Evolutionary conservation across 176 grass and related monocot genomes (phyloP), one percentile per base, ranked within the genome.

Genomic region (Cenchrus purpureus): DNA sequence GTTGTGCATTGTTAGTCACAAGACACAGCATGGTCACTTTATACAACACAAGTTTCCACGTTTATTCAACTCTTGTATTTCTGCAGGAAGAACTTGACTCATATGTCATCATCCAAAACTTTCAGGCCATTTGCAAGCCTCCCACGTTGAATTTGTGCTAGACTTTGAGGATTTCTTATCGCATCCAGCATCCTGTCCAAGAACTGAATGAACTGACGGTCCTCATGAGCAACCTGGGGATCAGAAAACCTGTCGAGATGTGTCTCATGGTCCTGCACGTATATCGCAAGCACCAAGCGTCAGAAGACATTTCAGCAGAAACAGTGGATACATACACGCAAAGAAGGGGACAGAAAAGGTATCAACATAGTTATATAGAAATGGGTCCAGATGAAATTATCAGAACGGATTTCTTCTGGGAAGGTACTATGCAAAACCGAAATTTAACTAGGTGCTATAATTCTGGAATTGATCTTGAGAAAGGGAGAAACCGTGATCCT

Each of bases 151-250:
- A 86, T 82, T 37, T n/a, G 72, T n/a, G 49, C 79, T 43, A 86
- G 84, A n/a, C 58, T 90, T 8, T 86, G 65, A 65, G 88, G 88
- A 74, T 90, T 86, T 17, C 28, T 82, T 65, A 77, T 86, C 0
- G 79, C 73, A 11, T 90, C 65, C 73, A 82, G 73, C 88, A 86
- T 90, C 57, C 73, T 78, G 5, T 90, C 79, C 50, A 90, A 51
- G 73, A 90, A 86, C 65, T 90, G 73, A 74, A 86, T 78, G 74
- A 86, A 90, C 28, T 43, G 79, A 8, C 43, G 58, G 71, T 86
- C 79, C 50, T 86, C 84, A 44, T 60, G 79, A 8, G 84, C 73
- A 65, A 67, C 66, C 83, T 12, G 50, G 17, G 88, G 88, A 44
- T 90, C 88, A 68, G 84, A 86, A 79, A 90, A 90, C 59, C 79